Conservation (phyloP, 805 yeast genomes). For the Blastobotrys parvus region DNA sequence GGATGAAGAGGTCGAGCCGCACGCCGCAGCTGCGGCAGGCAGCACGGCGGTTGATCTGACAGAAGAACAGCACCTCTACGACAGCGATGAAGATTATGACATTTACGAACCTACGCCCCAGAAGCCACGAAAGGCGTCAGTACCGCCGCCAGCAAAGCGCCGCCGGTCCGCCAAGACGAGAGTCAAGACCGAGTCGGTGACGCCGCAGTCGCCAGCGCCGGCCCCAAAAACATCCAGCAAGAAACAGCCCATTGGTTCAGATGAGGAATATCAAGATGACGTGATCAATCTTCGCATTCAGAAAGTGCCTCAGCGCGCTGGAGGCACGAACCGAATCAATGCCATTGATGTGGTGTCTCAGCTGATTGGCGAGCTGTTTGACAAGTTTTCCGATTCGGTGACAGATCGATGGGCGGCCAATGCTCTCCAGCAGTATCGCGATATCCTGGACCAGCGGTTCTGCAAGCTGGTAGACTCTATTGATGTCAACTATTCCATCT, state of each 20-base stretch:
- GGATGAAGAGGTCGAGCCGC: too few relatives aligned
- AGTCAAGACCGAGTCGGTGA: background rate
- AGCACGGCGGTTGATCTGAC: too few relatives aligned
- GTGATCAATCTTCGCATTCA: slow-evolving; percentile 3
- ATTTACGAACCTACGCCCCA: too few relatives aligned
- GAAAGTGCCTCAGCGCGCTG: slow-evolving; percentile 13
- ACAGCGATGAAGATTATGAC: too few relatives aligned
- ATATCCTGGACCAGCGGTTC: slow-evolving; percentile 7
- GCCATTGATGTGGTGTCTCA: slow-evolving; percentile 15
- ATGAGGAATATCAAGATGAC: background rate
- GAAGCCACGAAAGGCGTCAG: too few relatives aligned
- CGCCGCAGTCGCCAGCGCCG: background rate
- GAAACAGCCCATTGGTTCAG: too few relatives aligned
- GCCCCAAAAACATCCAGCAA: too few relatives aligned
- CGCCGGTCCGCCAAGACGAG: too few relatives aligned
- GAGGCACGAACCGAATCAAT: slow-evolving; percentile 14
- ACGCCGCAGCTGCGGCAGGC: too few relatives aligned
- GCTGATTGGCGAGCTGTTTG: slow-evolving; percentile 7
- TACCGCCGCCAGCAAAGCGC: too few relatives aligned
- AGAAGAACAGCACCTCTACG: too few relatives aligned
- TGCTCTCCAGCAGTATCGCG: slow-evolving; percentile 7
- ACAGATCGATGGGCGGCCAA: slow-evolving; percentile 1
- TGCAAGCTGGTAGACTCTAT: slow-evolving; percentile 10
- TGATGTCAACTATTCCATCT: slow-evolving; percentile 11
- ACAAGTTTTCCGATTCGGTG: slow-evolving; percentile 2